A percentile compares a stretch with the other conserved stretches of the same genome.
phyloP scores from a whole-genome alignment of 768 basidiomycete genomes.

The Suillus alpinus region DNA sequence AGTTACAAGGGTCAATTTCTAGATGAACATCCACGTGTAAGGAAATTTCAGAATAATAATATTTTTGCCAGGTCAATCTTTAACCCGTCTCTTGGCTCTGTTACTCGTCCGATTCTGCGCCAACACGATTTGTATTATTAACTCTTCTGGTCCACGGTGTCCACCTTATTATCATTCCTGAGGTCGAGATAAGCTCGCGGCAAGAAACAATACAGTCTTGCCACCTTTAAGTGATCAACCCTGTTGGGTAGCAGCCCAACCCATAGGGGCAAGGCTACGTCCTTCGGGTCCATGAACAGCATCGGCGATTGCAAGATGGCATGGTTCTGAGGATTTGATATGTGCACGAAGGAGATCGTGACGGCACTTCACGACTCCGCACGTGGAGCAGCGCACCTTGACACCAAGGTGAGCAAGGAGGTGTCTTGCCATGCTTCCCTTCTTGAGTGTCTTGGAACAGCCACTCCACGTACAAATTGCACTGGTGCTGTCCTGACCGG shows the following conservation, averaged over 20 bases:
- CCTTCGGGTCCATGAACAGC: not conserved
- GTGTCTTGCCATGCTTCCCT: conserved; percentile 7
- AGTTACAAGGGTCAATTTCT: not conserved
- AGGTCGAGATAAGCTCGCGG: not conserved
- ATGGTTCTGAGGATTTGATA: not conserved
- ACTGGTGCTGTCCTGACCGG: not conserved
- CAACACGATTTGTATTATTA: not conserved
- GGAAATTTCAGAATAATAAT: conserved; percentile 3
- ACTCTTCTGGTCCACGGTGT: not conserved
- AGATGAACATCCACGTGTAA: not conserved
- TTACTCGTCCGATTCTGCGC: not conserved
- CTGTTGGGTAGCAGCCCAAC: not conserved
- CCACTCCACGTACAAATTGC: conserved; percentile 1
- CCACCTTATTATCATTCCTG: not conserved
- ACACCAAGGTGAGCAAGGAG: conserved; percentile 6
- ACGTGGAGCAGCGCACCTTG: not conserved
- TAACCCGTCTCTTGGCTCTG: not conserved
- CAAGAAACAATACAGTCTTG: not conserved
- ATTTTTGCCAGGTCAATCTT: not conserved
- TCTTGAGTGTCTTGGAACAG: conserved; percentile 2
- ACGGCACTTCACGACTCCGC: not conserved
- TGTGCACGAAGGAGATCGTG: not conserved
- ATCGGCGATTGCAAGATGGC: not conserved
- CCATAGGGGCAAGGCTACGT: not conserved
- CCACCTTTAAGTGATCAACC: not conserved